These are phyloP conservation scores for Tolypocladium capitatum DNA, from an alignment of 2,329 filamentous ascomycete genomes.

Conservation along the genomic window DNA sequence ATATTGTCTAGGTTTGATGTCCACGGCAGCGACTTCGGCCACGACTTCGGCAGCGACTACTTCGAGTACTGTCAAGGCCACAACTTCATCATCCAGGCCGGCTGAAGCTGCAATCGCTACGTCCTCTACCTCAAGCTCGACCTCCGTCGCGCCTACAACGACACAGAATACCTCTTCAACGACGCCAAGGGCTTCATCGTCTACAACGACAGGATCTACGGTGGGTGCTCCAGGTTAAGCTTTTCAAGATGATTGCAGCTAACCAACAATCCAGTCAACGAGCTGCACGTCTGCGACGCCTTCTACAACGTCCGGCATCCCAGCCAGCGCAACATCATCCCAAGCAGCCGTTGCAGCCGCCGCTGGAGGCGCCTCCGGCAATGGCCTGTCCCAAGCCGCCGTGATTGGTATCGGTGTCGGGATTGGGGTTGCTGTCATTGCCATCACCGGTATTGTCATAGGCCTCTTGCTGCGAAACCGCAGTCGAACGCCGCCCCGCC, in stretches of 20 bases:
- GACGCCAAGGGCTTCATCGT: neutral
- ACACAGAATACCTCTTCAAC: constrained; percentile 2
- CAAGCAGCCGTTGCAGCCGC: constrained; percentile 1
- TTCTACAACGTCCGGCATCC: neutral
- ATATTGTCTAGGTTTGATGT: neutral
- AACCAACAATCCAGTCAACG: neutral
- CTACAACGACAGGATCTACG: neutral
- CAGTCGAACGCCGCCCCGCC: constrained; percentile 9
- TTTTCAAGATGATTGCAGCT: neutral
- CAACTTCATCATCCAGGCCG: neutral
- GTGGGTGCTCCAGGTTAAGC: neutral
- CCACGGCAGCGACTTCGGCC: neutral
- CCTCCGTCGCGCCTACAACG: neutral
- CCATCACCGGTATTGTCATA: constrained; percentile 23
- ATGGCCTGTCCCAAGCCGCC: constrained; percentile 27
- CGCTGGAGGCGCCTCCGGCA: constrained; percentile 1
- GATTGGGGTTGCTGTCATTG: constrained; percentile 27
- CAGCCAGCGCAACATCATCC: constrained; percentile 4
- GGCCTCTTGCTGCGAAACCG: constrained; percentile 23
- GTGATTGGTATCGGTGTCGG: constrained; percentile 38
- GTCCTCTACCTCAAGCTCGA: neutral
- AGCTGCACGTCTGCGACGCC: neutral
- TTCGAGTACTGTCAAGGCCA: neutral
- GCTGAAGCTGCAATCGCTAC: neutral
- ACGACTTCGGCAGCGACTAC: neutral